Evolutionary conservation across 345 rosid genomes (phyloP), one percentile per base, ranked within the genome.

Genomic region (Moricandia moricandioides): DNA sequence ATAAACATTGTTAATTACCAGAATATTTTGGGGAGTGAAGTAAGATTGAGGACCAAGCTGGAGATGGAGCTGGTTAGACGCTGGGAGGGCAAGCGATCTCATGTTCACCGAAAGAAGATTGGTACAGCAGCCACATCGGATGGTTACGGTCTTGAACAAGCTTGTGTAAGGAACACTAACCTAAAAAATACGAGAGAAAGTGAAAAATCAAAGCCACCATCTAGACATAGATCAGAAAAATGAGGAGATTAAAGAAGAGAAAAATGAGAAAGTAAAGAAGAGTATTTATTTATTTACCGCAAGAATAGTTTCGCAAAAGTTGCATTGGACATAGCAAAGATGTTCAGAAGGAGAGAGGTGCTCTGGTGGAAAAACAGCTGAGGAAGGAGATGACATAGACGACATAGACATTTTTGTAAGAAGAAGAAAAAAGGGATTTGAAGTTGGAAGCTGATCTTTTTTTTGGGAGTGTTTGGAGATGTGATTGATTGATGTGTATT

Each of bases 301-400:
- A 67, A 95, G 96, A 78, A 90, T 86, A 74, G 96, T 95, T 80
- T 90, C 86, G 18, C 99, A 95, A 67, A 83, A 86, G 87, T 88
- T 87, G 92, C 99, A 92, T 66, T 86, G 96, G 90, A 92, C 97
- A 65, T 95, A 95, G 83, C 98, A 90, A 78, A 95, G 99, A 84
- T 95, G 96, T 37, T 95, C 98, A 81, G 93, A 82, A 82, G 96
- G 88, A 80, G 95, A 86, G 85, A 85, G 86, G 82, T 87, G 91
- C 85, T 95, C 97, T 82, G 97, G 91, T 78, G 94, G 82, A 79
- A 87, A 85, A 81, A 89, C 82, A 83, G 89, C 70, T 71, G 92
- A 75, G 74, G 88, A 87, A 71, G 94, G 86, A 67, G 89, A 85
- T 90, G 89, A 89, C 71, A 69, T 78, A 35, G 75, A 79, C 78